phyloP scores from a whole-genome alignment of 164 flowering plant species.

The Aristolochia californica region DNA sequence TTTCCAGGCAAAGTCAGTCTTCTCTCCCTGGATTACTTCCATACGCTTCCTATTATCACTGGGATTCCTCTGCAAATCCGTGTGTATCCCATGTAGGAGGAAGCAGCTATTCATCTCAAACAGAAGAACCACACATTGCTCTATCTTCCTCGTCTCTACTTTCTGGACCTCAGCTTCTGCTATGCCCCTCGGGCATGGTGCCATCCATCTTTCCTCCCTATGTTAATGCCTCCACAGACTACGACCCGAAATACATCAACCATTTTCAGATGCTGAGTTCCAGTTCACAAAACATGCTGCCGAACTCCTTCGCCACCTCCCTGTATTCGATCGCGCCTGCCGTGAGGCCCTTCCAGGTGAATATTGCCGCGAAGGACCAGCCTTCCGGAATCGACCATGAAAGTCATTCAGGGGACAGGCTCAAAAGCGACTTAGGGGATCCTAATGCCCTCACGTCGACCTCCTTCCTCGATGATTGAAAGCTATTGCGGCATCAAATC shows the following conservation, averaged over 20 bases:
- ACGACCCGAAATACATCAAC: slow-evolving; percentile 35
- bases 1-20: neutral
- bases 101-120: slow-evolving; percentile 25
- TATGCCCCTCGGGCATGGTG: slow-evolving; percentile 28
- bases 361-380: slow-evolving; percentile 13
- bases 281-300: slow-evolving; percentile 14
- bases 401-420: too few relatives aligned
- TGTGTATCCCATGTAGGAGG: slow-evolving; percentile 23
- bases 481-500: too few relatives aligned
- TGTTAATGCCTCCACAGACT: too few relatives aligned
- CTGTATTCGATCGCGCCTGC: slow-evolving; percentile 24
- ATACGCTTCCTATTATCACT: slow-evolving; percentile 16
- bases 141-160: slow-evolving; percentile 29
- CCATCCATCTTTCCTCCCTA: slow-evolving; percentile 31
- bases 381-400: slow-evolving; percentile 18
- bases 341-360: slow-evolving; percentile 31
- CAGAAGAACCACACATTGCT: slow-evolving; percentile 28
- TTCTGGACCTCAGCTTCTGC: slow-evolving; percentile 36
- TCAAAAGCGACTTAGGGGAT: too few relatives aligned
- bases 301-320: slow-evolving; percentile 22
- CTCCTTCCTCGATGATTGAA: too few relatives aligned
- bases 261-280: slow-evolving; percentile 26
- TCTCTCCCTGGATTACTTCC: neutral
- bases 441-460: too few relatives aligned
- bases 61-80: slow-evolving; percentile 33